A percentile compares a stretch with the other conserved stretches of the same genome.
Evolutionary conservation across 2,329 filamentous ascomycete genomes (phyloP).

Genomic region (Talaromyces rugulosus): DNA sequence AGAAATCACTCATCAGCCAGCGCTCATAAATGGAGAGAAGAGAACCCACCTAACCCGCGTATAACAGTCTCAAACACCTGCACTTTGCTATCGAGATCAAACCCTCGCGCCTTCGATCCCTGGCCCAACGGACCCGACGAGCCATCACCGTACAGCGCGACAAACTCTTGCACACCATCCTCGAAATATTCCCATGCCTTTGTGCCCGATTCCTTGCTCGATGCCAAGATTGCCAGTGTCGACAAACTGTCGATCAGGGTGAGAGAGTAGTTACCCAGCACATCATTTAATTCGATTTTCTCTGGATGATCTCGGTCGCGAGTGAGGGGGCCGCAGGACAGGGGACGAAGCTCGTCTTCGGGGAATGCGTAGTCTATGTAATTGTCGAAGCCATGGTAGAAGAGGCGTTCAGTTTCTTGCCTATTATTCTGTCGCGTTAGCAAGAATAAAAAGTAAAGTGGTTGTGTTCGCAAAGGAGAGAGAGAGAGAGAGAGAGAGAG

Average conservation of each 20-base stretch:
- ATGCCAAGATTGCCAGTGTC: slow-evolving; percentile 87
- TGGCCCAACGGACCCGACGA: slow-evolving; percentile 62
- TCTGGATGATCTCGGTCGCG: slow-evolving; percentile 75
- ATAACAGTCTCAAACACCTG: slow-evolving; percentile 99
- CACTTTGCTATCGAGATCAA: slow-evolving; percentile 95
- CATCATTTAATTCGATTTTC: slow-evolving; percentile 87
- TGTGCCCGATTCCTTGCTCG: slow-evolving; percentile 50
- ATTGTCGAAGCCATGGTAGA: slow-evolving; percentile 94
- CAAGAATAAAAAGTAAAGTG: neutral
- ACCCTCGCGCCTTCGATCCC: slow-evolving; percentile 71
- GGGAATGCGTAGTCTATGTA: slow-evolving; percentile 94
- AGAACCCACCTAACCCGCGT: slow-evolving; percentile 56
- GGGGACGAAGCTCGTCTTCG: slow-evolving; percentile 87
- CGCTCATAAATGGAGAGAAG: neutral
- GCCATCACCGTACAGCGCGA: slow-evolving; percentile 84
- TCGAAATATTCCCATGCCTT: slow-evolving; percentile 74
- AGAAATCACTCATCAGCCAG: neutral
- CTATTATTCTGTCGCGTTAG: neutral
- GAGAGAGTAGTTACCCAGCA: slow-evolving; percentile 92
- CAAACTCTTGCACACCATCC: slow-evolving; percentile 68
- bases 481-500: too few species aligned
- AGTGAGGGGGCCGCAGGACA: slow-evolving; percentile 78
- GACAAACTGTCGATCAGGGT: slow-evolving; percentile 94
- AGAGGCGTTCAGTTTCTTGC: slow-evolving; percentile 60
- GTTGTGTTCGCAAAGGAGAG: too few species aligned